Evolutionary conservation across 2,329 filamentous ascomycete genomes (phyloP).

Genomic region (Metarhizium album): DNA sequence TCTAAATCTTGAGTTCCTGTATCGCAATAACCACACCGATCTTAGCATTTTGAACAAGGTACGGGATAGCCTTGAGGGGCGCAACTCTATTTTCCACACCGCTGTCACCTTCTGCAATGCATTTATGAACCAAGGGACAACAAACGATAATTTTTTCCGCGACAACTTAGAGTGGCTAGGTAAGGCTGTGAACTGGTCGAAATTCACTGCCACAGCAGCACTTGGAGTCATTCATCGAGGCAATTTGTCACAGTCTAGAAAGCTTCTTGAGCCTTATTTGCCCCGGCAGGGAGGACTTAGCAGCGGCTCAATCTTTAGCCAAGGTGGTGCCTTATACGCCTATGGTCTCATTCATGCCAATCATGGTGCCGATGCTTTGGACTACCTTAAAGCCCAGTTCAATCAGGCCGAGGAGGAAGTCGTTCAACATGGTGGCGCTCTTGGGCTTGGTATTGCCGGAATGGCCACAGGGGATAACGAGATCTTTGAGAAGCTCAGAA

Average conservation of each 20-base stretch:
- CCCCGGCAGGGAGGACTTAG: slow-evolving; percentile 65
- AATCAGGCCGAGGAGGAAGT: slow-evolving; percentile 74
- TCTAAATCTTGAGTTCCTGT: slow-evolving; percentile 91
- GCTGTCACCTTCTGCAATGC: slow-evolving; percentile 96
- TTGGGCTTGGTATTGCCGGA: slow-evolving; percentile 90
- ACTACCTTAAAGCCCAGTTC: slow-evolving; percentile 69
- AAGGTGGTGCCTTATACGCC: slow-evolving; percentile 90
- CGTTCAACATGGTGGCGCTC: slow-evolving; percentile 89
- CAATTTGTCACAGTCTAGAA: slow-evolving; percentile 85
- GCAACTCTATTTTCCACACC: slow-evolving; percentile 97
- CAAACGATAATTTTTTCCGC: slow-evolving; percentile 96
- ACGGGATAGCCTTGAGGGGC: slow-evolving; percentile 84
- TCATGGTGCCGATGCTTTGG: slow-evolving; percentile 81
- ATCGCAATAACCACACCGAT: slow-evolving; percentile 89
- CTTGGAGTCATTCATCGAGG: slow-evolving; percentile 94
- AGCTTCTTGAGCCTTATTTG: slow-evolving; percentile 88
- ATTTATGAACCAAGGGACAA: slow-evolving; percentile 98
- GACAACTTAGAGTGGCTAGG: slow-evolving; percentile 97
- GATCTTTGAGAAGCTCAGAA: slow-evolving; percentile 85
- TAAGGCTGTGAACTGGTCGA: slow-evolving; percentile 98
- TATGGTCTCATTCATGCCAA: slow-evolving; percentile 96
- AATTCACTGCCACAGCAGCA: slow-evolving; percentile 94
- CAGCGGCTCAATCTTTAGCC: slow-evolving; percentile 83
- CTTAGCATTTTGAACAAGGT: slow-evolving; percentile 91
- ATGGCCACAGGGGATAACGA: slow-evolving; percentile 91